Evolutionary conservation across 1,139 yeast genomes (phyloP), one percentile per base, ranked within the genome.

Genomic region (Sugiyamaella japonica): DNA sequence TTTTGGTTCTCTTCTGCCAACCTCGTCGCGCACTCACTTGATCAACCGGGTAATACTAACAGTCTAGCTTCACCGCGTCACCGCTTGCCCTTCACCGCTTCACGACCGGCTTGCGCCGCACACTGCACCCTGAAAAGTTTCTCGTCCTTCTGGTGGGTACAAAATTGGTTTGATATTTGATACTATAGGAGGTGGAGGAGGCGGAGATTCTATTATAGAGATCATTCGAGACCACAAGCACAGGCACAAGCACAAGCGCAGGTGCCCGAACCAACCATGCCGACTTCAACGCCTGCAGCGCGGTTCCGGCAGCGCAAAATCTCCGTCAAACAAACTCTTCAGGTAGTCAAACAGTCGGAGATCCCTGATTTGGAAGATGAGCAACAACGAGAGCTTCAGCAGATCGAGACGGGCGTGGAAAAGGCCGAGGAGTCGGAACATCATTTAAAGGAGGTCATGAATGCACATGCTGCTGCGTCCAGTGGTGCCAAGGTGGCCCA

Each of bases 371-470:
- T 86, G 55, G 96, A 89, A 61, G 81, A 81, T 58, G 78, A 74
- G 54, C 85, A 83, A 53, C 96, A 88, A 67, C 82, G 98, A 52
- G 97, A 91, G 61, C 73, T 89, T 29, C 91, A 89, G 66, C 89
- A 89, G 57, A 83, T 93, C 48, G 99, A 93, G 66, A 93, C 99
- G 6, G 99, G 99, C 71, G 99, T 93, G 50, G 99, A 93, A 69
- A 93, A 95, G 70, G 90, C 89, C 63, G 99, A 93, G 71, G 99
- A 93, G 72, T 96, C 89, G 68, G 99, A 93, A 72, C 96, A 89
- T 52, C 99, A 93, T 80, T 78, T 93, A 61, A 96, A 91, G 70
- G 91, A 88, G 59, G 97, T 93, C 44, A 86, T 87, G 59, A 82
- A 83, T 69, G 90, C 93, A 2, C 84, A 89, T 2, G 84, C 82